Percentiles rank a stretch among this genome's conserved stretches.
Evolutionary conservation across 257 asterid genomes (phyloP).

Genomic region (Datura wrightii): DNA sequence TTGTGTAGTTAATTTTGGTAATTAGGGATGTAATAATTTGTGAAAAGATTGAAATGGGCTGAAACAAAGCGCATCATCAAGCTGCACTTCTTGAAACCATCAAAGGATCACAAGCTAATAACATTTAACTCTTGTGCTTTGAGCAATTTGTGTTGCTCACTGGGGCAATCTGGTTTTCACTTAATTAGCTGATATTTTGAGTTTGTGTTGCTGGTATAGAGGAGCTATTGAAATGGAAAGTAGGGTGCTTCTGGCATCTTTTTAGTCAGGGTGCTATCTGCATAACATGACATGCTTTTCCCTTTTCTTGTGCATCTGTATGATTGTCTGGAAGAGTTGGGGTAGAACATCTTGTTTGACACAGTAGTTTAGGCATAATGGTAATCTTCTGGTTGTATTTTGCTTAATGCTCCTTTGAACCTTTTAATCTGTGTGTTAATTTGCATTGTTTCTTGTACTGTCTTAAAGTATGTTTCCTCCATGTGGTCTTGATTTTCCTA

Average conservation of each 20-base stretch:
- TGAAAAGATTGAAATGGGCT: too few species aligned
- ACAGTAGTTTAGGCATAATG: too few species aligned
- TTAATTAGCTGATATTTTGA: neutral
- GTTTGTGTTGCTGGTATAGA: too few species aligned
- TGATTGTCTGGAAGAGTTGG: neutral
- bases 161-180: neutral
- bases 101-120: too few species aligned
- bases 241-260: neutral
- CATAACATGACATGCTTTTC: neutral
- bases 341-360: neutral
- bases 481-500: too few species aligned
- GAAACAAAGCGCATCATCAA: too few species aligned
- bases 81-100: too few species aligned
- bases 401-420: neutral
- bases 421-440: neutral
- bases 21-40: too few species aligned
- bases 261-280: neutral
- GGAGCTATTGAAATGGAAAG: neutral
- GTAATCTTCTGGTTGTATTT: too few species aligned
- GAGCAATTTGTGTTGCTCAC: too few species aligned
- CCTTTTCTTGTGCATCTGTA: neutral
- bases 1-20: too few species aligned
- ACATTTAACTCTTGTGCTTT: neutral
- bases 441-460: neutral
- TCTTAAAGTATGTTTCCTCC: too few species aligned